Base-by-base conservation (phyloP, 1,139 yeast genomes). In the Geotrichum reessii region DNA sequence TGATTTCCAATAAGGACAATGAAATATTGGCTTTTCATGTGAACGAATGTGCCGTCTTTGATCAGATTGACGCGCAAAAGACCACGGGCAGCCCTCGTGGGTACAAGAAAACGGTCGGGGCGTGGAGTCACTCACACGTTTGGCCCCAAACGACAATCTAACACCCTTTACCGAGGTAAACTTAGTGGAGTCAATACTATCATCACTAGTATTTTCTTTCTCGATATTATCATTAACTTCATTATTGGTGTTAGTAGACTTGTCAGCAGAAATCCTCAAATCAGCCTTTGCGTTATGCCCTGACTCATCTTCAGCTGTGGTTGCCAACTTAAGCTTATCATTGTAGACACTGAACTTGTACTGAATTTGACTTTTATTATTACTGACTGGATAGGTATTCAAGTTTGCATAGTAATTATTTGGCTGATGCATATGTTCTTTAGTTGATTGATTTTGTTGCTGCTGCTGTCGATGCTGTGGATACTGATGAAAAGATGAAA, bases 1-100 rank as follows among this genome's bases (percentile, higher is more conserved):
- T 52, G 78, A 74, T 57, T 77, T 76, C 86, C 87, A 85, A 69
- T 79, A 86, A 1, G 93, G 92, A 68, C 93, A 86, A 63, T 81
- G 83, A 67, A 83, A 83, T 62, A 77, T 78, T 1, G 91, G 91
- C 50, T 79, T 78, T 40, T 78, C 76, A 66, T 86, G 92, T 1
- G 87, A 83, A 64, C 84, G 79, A 47, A 79, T 64, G 67, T 86
- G 92, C 58, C 91, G 77, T 50, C 86, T 76, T 63, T 84, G 79
- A 67, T 86, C 92, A 53, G 86, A 81, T 60, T 80, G 83, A 54
- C 92, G 73, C 8, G 82, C 78, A 69, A 86, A 86, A 1, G 89
- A 76, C 89, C 91, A 85, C 24, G 74, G 76, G 70, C 93, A 86
- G 3, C 80, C 81, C 0, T 75, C 76, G 58, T 71, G 76, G 1